phyloP scores from a whole-genome alignment of 1,284 basidiomycete species.

The Heterobasidion annosum region DNA sequence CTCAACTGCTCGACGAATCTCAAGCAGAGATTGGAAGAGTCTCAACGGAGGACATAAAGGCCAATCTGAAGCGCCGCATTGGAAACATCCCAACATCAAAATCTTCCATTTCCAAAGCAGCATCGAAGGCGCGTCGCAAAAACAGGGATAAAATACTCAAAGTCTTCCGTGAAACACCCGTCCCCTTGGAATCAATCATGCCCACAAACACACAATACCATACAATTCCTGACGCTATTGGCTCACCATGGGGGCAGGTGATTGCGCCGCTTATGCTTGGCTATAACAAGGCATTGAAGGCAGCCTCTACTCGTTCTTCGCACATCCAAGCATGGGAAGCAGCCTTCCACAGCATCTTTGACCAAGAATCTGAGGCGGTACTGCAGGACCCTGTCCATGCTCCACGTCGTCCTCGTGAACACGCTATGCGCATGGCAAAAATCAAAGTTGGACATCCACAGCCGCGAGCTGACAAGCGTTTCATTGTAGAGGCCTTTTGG shows the following conservation, averaged over 20 bases:
- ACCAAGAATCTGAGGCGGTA: not conserved
- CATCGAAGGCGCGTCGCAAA: not conserved
- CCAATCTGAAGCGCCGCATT: constrained; percentile 2
- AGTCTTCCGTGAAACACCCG: not conserved
- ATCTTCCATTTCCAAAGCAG: constrained; percentile 5
- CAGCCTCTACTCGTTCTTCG: not conserved
- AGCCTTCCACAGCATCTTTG: not conserved
- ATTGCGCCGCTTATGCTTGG: not conserved
- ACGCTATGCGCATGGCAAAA: not conserved
- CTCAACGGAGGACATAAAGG: constrained; percentile 1
- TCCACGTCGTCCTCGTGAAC: not conserved
- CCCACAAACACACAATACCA: not conserved
- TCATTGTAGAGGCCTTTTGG: not conserved
- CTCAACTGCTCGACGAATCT: constrained; percentile 25
- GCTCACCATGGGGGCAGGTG: not conserved
- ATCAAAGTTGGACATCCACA: not conserved
- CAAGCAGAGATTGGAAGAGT: constrained; percentile 19
- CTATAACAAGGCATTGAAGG: not conserved
- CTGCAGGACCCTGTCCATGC: not conserved
- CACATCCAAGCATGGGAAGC: not conserved
- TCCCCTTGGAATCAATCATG: not conserved
- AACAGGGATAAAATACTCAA: not conserved
- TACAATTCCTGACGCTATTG: not conserved
- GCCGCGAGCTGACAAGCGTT: not conserved
- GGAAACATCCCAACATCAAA: not conserved